A percentile compares a stretch with the other conserved stretches of the same genome.
Evolutionary conservation across 1,284 basidiomycete genomes (phyloP).

Genomic region (Ganoderma boninense): DNA sequence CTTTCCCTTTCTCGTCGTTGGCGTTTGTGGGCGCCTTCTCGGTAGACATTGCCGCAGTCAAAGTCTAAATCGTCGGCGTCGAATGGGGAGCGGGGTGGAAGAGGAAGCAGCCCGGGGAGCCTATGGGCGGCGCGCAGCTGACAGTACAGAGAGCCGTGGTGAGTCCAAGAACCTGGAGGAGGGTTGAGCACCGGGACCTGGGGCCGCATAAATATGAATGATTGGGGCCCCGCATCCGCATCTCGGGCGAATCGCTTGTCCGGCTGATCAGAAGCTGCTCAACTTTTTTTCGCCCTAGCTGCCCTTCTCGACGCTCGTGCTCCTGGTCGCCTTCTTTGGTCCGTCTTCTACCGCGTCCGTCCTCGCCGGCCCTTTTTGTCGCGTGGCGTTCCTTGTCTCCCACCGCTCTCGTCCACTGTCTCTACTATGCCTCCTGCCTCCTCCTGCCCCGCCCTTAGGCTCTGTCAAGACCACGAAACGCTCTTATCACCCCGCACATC

Average conservation of each 20-base stretch:
- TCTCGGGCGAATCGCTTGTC: not conserved
- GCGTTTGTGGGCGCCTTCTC: not conserved
- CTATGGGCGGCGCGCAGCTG: not conserved
- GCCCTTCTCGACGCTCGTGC: not conserved
- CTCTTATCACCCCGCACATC: not conserved
- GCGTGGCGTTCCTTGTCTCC: not conserved
- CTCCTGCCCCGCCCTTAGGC: not conserved
- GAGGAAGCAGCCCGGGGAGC: not conserved
- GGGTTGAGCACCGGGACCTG: not conserved
- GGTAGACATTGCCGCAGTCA: not conserved
- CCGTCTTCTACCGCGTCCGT: not conserved
- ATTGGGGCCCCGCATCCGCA: constrained; percentile 3
- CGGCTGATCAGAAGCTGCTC: constrained; percentile 9
- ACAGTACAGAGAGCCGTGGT: not conserved
- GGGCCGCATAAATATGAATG: constrained; percentile 2
- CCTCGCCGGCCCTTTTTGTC: not conserved
- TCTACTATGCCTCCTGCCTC: not conserved
- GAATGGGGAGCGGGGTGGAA: not conserved
- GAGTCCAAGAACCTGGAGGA: not conserved
- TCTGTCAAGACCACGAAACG: not conserved
- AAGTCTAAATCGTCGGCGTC: not conserved
- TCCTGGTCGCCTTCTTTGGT: not conserved
- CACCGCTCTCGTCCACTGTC: not conserved
- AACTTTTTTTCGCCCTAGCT: not conserved
- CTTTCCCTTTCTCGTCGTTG: not conserved